Evolutionary conservation across 305 asterid genomes (phyloP).

Genomic region (Striga hermonthica): DNA sequence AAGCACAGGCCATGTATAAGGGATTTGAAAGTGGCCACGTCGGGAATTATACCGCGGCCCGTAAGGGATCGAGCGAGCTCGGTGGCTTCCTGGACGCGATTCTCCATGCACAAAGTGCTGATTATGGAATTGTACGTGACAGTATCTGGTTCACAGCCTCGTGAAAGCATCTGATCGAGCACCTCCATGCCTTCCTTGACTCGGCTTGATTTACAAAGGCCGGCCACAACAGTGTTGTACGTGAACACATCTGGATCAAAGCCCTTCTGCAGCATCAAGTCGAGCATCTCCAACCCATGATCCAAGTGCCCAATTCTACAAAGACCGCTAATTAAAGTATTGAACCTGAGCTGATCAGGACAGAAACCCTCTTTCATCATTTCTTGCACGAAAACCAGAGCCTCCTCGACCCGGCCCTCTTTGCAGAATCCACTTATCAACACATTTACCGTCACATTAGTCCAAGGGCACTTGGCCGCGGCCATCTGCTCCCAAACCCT

Average conservation of each 20-base stretch:
- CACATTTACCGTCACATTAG: conserved; percentile 66
- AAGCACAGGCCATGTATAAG: conserved; percentile 77
- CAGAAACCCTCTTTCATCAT: conserved; percentile 63
- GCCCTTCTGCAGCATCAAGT: conserved; percentile 79
- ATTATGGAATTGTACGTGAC: conserved; percentile 76
- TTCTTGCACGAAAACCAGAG: conserved; percentile 59
- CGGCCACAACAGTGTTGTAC: conserved; percentile 68
- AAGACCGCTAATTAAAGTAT: conserved; percentile 70
- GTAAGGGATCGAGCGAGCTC: conserved; percentile 59
- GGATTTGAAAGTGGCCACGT: conserved; percentile 72
- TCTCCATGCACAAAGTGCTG: conserved; percentile 72
- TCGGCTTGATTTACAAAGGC: conserved; percentile 76
- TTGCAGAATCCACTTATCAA: conserved; percentile 82
- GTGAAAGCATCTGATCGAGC: conserved; percentile 68
- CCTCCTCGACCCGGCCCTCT: conserved; percentile 66
- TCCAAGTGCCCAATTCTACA: conserved; percentile 72
- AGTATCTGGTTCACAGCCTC: conserved; percentile 65
- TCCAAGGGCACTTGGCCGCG: conserved; percentile 53
- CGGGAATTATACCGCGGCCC: conserved; percentile 62
- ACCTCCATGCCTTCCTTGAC: conserved; percentile 67
- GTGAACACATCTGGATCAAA: conserved; percentile 75
- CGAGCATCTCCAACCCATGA: conserved; percentile 76
- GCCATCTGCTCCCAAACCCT: conserved; percentile 77
- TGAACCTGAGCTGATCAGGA: conserved; percentile 74
- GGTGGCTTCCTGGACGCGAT: conserved; percentile 70